A percentile compares a stretch with the other conserved stretches of the same genome.
Evolutionary conservation across 306 rosid genomes (phyloP).

Genomic region (Mimosa pudica): DNA sequence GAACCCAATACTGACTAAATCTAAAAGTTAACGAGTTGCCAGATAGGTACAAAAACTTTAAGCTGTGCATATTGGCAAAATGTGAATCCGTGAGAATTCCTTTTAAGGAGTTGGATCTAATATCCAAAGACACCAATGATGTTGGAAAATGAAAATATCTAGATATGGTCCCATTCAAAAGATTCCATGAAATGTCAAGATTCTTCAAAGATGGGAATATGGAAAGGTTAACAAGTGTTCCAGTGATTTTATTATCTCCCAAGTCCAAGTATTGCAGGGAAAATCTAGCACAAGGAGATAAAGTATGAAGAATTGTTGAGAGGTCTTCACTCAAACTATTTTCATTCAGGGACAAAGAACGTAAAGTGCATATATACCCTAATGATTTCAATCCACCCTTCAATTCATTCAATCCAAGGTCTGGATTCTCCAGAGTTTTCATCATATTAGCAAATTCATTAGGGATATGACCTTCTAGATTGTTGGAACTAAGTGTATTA

Average conservation of each 20-base stretch:
- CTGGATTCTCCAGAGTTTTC: not conserved
- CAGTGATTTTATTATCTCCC: not conserved
- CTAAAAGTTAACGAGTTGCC: slow-evolving; percentile 2
- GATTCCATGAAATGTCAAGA: not conserved
- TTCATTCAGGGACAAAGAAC: accelerated
- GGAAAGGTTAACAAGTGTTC: not conserved
- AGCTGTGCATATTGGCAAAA: not conserved
- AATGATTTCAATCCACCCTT: not conserved
- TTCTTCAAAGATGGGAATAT: not conserved
- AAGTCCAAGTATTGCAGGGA: slow-evolving; percentile 17
- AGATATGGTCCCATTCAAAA: not conserved
- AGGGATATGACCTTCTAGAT: not conserved
- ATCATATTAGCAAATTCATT: not conserved
- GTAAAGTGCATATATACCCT: not conserved
- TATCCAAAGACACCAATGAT: not conserved
- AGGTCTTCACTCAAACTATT: not conserved
- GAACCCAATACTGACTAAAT: slow-evolving; percentile 11
- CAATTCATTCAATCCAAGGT: not conserved
- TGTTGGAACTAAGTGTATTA: not conserved
- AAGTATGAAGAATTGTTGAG: not conserved
- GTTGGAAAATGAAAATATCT: not conserved
- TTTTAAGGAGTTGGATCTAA: slow-evolving; percentile 9
- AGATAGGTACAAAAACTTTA: not conserved
- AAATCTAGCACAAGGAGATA: not conserved
- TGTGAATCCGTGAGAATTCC: slow-evolving; percentile 1